phyloP scores from a whole-genome alignment of 768 basidiomycete genomes.

The Calvatia gigantea region DNA sequence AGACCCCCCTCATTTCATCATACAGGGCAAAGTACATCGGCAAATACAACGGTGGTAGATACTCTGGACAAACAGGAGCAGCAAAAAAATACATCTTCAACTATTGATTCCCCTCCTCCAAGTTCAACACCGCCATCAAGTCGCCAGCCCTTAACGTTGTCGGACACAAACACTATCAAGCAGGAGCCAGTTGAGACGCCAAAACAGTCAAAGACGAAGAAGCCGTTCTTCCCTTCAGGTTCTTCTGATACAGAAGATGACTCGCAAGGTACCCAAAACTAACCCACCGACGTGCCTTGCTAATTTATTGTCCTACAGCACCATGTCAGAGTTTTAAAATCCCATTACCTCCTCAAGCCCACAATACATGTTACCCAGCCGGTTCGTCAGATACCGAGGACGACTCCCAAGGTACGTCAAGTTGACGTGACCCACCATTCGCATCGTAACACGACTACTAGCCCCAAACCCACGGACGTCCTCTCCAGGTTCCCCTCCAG shows the following conservation, averaged over 20 bases:
- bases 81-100: not conserved
- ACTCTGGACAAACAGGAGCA: not conserved
- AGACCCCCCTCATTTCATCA: not conserved
- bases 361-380: not conserved
- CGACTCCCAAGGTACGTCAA: slow-evolving; percentile 12
- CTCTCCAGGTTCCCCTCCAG: not conserved
- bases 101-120: not conserved
- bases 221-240: not conserved
- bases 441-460: not conserved
- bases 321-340: slow-evolving; percentile 1
- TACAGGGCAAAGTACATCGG: no score
- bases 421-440: not conserved
- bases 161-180: not conserved
- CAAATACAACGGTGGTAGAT: not conserved
- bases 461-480: slow-evolving; percentile 1
- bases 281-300: not conserved
- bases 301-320: not conserved
- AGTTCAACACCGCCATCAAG: not conserved
- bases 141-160: not conserved
- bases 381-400: slow-evolving; percentile 18
- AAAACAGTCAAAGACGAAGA: not conserved
- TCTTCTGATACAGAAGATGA: slow-evolving; percentile 23
- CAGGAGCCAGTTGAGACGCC: not conserved
- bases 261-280: slow-evolving; percentile 12
- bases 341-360: not conserved